Percentiles rank a stretch among this genome's conserved stretches.
These are phyloP conservation scores for Debaryomyces fabryi DNA, from an alignment of 1,139 yeast genomes.

Conservation along the genomic window DNA sequence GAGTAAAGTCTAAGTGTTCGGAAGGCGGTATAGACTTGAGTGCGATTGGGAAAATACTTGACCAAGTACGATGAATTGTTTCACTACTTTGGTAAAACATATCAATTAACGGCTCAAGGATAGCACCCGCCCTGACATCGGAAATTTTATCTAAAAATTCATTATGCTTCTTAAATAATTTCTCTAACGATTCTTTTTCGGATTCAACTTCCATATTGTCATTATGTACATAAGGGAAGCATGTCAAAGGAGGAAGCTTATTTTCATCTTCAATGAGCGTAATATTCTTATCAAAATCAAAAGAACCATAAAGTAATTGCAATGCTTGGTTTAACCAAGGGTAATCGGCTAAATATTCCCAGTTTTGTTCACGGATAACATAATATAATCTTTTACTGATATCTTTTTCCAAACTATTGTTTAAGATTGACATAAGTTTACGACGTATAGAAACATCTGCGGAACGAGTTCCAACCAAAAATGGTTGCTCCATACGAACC, in stretches of 20 bases:
- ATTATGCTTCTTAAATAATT: slow-evolving; percentile 53
- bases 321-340: slow-evolving; percentile 96
- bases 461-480: slow-evolving; percentile 87
- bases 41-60: slow-evolving; percentile 78
- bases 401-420: slow-evolving; percentile 78
- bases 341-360: slow-evolving; percentile 93
- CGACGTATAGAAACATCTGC: slow-evolving; percentile 76
- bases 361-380: slow-evolving; percentile 87
- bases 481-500: slow-evolving; percentile 95
- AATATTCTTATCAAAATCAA: slow-evolving; percentile 54
- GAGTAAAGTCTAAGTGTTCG: slow-evolving; percentile 80
- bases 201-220: slow-evolving; percentile 34
- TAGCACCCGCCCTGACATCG: slow-evolving; percentile 55
- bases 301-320: slow-evolving; percentile 80
- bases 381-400: slow-evolving; percentile 80
- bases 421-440: slow-evolving; percentile 78
- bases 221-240: slow-evolving; percentile 38
- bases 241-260: slow-evolving; percentile 56
- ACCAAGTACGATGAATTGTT: slow-evolving; percentile 85
- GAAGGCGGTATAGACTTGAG: slow-evolving; percentile 73
- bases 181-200: slow-evolving; percentile 22
- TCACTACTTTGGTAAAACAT: slow-evolving; percentile 82
- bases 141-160: slow-evolving; percentile 51
- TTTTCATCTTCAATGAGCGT: slow-evolving; percentile 51
- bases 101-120: slow-evolving; percentile 74